phyloP scores from a whole-genome alignment of 164 flowering plant genomes.

The Cinnamomum chago region DNA sequence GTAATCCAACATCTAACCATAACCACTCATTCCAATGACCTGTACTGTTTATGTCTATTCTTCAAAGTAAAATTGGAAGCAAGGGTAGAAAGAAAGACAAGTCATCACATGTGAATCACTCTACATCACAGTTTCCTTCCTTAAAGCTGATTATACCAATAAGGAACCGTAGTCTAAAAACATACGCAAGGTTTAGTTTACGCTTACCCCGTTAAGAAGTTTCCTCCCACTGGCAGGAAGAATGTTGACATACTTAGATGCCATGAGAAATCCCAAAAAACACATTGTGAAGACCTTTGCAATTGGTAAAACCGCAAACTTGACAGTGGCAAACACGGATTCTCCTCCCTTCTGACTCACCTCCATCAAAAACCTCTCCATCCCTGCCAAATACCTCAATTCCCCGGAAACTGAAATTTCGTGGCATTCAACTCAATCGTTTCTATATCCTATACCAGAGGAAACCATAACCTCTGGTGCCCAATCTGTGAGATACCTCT shows the following conservation, averaged over 20 bases:
- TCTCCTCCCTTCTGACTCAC: slow-evolving; percentile 36
- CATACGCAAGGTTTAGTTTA: neutral
- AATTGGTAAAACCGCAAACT: slow-evolving; percentile 84
- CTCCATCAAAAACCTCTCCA: slow-evolving; percentile 11
- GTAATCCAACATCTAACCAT: neutral
- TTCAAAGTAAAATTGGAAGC: neutral
- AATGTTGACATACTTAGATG: slow-evolving; percentile 84
- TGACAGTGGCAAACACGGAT: slow-evolving; percentile 54
- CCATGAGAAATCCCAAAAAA: slow-evolving; percentile 89
- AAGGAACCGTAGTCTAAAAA: neutral
- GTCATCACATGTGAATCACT: neutral
- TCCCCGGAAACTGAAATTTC: neutral
- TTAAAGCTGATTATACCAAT: neutral
- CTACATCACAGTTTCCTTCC: neutral
- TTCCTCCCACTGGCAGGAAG: slow-evolving; percentile 81
- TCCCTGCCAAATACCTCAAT: neutral
- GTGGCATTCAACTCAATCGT: neutral
- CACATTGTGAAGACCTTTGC: slow-evolving; percentile 91
- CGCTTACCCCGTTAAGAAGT: slow-evolving; percentile 82
- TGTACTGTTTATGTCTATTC: neutral
- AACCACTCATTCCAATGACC: neutral
- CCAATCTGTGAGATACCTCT: neutral
- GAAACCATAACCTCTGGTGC: neutral
- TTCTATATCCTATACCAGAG: neutral
- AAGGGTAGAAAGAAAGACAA: neutral